phyloP scores from a whole-genome alignment of 352 stramenopile species.

The Phytophthora tentaculata region DNA sequence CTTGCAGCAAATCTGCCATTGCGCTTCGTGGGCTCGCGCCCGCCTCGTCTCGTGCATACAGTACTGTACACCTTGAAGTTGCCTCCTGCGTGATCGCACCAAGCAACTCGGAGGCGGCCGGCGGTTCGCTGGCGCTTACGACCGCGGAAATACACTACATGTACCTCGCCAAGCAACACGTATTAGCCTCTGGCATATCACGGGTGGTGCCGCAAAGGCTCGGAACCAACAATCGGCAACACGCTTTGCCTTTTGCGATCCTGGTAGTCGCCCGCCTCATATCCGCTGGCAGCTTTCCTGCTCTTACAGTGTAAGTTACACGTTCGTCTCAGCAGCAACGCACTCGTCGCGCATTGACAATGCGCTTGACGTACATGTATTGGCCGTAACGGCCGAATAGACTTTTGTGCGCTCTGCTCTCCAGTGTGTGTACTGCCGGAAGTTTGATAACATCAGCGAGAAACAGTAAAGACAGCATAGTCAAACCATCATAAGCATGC shows the following conservation, averaged over 20 bases:
- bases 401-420: too few species aligned
- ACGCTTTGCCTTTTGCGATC: constrained; percentile 6
- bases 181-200: constrained; percentile 4
- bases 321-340: neutral
- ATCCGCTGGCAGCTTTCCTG: neutral
- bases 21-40: constrained; percentile 8
- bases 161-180: neutral
- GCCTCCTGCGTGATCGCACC: neutral
- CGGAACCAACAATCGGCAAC: constrained; percentile 3
- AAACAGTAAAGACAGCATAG: too few species aligned
- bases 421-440: too few species aligned
- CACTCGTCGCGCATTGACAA: neutral
- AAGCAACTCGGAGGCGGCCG: neutral
- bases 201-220: neutral
- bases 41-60: neutral
- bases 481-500: too few species aligned
- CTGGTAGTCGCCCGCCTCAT: constrained; percentile 11
- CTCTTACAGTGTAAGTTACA: too few species aligned
- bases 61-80: neutral
- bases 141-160: constrained; percentile 18
- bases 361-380: neutral
- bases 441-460: too few species aligned
- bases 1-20: constrained; percentile 11
- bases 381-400: too few species aligned
- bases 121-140: constrained; percentile 1